These are phyloP conservation scores for Diaporthe humulicola DNA, from an alignment of 2,329 filamentous ascomycete genomes.

Conservation along the genomic window DNA sequence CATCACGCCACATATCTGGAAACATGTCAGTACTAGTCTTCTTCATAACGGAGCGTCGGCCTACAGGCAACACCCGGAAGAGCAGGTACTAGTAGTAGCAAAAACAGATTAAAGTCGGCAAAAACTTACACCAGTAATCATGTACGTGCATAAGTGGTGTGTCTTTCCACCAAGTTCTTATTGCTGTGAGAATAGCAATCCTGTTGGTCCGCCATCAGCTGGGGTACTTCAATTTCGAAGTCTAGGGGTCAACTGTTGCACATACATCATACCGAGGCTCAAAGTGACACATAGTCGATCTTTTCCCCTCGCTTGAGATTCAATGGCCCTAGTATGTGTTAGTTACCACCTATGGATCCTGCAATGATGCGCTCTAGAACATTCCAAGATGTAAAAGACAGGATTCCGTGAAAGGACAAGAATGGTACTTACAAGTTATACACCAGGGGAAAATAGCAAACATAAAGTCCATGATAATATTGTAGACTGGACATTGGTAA, in stretches of 20 bases:
- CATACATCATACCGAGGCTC: constrained; percentile 63
- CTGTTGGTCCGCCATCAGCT: constrained; percentile 41
- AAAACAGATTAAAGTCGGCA: constrained; percentile 26
- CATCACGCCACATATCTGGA: constrained; percentile 54
- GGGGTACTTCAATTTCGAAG: background rate
- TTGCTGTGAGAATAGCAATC: constrained; percentile 61
- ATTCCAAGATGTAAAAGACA: no score
- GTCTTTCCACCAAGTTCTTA: constrained; percentile 64
- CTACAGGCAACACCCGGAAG: no score
- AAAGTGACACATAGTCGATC: constrained; percentile 63
- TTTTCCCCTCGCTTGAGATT: constrained; percentile 64
- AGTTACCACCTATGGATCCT: no score
- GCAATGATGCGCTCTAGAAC: no score
- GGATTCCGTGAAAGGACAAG: no score
- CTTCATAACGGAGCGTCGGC: no score
- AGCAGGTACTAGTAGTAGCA: no score
- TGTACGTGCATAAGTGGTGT: constrained; percentile 55
- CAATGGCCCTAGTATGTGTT: constrained; percentile 46
- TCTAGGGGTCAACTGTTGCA: background rate
- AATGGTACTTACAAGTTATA: constrained; percentile 52
- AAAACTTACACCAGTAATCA: constrained; percentile 62
- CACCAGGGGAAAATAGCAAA: constrained; percentile 65
- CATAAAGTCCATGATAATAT: constrained; percentile 66
- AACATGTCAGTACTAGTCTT: background rate
- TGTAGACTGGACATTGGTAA: constrained; percentile 56